Evolutionary conservation across 768 basidiomycete species (phyloP).

Genomic region (Termitomyces sp.): DNA sequence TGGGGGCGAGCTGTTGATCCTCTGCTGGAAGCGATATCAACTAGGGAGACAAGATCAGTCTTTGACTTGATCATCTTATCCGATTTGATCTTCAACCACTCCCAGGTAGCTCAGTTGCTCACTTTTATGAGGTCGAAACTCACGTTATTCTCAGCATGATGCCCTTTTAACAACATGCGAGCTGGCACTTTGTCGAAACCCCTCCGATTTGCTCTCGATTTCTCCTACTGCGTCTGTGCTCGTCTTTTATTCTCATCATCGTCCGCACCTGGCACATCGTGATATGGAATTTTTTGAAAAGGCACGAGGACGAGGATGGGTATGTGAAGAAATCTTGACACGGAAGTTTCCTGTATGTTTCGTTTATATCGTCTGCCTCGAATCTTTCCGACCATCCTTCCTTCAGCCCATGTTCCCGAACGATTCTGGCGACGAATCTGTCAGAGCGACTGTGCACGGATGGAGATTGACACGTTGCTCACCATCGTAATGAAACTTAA

Average conservation of each 20-base stretch:
- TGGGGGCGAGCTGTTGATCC: slow-evolving; percentile 64
- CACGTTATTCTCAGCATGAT: slow-evolving; percentile 51
- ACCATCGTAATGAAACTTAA: not conserved
- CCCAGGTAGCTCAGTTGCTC: slow-evolving; percentile 52
- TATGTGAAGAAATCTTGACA: slow-evolving; percentile 62
- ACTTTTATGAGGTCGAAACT: not conserved
- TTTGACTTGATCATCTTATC: slow-evolving; percentile 87
- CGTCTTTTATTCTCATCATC: slow-evolving; percentile 88
- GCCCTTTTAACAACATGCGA: slow-evolving; percentile 77
- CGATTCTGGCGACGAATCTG: slow-evolving; percentile 72
- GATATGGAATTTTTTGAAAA: slow-evolving; percentile 80
- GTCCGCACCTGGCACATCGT: slow-evolving; percentile 75
- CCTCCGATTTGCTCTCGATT: not conserved
- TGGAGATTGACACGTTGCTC: slow-evolving; percentile 48
- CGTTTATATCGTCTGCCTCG: not conserved
- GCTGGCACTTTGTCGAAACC: slow-evolving; percentile 23
- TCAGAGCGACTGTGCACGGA: slow-evolving; percentile 82
- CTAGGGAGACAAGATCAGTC: slow-evolving; percentile 11
- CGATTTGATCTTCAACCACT: slow-evolving; percentile 93
- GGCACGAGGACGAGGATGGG: slow-evolving; percentile 64
- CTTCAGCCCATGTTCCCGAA: slow-evolving; percentile 87
- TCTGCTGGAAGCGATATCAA: slow-evolving; percentile 32
- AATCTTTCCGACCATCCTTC: not conserved
- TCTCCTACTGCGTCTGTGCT: slow-evolving; percentile 37
- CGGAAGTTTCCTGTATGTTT: slow-evolving; percentile 55